Percentiles rank a stretch among this genome's conserved stretches.
Evolutionary conservation across 495 filamentous ascomycete species (phyloP).

Genomic region (Xylaria acuta): DNA sequence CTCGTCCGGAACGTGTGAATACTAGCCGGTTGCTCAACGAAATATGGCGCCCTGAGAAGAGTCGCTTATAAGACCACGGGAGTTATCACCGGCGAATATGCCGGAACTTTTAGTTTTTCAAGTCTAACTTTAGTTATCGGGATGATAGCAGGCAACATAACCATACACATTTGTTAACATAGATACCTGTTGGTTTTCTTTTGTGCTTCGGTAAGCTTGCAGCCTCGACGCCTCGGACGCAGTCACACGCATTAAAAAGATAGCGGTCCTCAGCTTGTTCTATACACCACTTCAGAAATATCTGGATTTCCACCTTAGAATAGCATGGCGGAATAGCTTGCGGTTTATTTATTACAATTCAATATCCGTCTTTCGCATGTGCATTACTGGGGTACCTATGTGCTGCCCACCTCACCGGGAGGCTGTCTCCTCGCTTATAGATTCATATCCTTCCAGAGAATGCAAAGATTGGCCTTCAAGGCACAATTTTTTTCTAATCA

Average conservation of each 20-base stretch:
- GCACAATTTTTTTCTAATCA: neutral
- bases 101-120: neutral
- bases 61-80: neutral
- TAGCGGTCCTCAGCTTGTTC: neutral
- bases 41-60: constrained; percentile 39
- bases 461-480: neutral
- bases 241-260: neutral
- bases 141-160: neutral
- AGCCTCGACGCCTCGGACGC: neutral
- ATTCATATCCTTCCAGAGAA: constrained; percentile 13
- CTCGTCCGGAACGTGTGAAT: constrained; percentile 37
- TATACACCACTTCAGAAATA: neutral
- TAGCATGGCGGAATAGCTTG: neutral
- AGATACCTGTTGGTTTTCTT: neutral
- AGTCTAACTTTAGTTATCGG: neutral
- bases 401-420: constrained; percentile 4
- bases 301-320: neutral
- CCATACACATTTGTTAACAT: neutral
- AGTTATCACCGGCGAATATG: neutral
- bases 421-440: neutral
- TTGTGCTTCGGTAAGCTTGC: neutral
- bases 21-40: constrained; percentile 39
- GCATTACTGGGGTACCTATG: neutral
- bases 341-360: neutral
- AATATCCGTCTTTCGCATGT: neutral